Base-by-base conservation (phyloP, 2,329 filamentous ascomycete species). In the Lachnellula hyalina region DNA sequence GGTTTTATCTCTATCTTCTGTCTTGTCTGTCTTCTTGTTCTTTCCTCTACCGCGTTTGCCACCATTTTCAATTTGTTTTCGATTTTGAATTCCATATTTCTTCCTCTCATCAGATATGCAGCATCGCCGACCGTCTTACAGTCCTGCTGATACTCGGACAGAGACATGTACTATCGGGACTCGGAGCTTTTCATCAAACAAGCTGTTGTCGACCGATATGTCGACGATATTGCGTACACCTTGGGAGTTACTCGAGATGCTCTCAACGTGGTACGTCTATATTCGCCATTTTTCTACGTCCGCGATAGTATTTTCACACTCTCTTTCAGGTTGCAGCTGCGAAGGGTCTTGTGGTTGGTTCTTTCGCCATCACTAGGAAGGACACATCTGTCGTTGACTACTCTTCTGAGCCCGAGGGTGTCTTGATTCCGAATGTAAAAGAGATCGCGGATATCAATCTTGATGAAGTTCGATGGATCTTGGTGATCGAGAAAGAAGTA, bases 401-500 rank as follows among this genome's bases (percentile, higher is more conserved):
- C 56, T 64, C 21, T 12, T 61, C 60, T n/a, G 72, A 75, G 5
- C 62, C 63, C 53, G 74, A 77, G 80, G 86, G 86, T 1, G 72
- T 79, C 5, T 71, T 86, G 0, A 74, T 93, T 8, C 87, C 87
- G 0, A 72, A 73, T 6, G 61, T 76, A 2, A 73, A 72, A 49
- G 75, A 77, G 0, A 74, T 85, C 12, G 70, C 75, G 0, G 66
- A 66, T 2, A 62, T 89, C 1, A 70, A 82, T 40, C 68, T 85
- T n/a, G 67, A 68, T 0, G 56, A 64, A 1, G 70, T 79, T 2
- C 73, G 74, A 52, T 91, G 86, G 87, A 73, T 92, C 44, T 72
- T 93, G 0, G 79, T 93, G 0, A 79, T 93, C 50, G 89, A 94
- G 67, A 93, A 94, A 71, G 89, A 94, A 75, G 87, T 83, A 61